These are phyloP conservation scores for Pisolithus thermaeus DNA, from an alignment of 1,284 basidiomycete genomes.

Conservation along the genomic window DNA sequence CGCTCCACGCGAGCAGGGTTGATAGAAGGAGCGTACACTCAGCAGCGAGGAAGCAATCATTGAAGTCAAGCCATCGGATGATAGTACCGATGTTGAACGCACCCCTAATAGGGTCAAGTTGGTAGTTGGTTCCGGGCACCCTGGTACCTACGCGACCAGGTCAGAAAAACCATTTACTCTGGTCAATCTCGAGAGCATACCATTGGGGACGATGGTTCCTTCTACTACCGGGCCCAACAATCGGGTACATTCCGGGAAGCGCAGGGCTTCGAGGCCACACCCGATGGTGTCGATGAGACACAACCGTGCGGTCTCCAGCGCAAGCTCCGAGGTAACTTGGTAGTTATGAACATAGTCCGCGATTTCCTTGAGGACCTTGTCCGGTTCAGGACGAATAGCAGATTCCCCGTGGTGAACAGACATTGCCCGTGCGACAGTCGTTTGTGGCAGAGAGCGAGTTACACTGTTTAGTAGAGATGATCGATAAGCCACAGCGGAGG, in stretches of 20 bases:
- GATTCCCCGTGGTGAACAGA: conserved; percentile 67
- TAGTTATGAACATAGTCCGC: conserved; percentile 85
- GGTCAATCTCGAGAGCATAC: conserved; percentile 32
- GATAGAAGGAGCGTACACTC: conserved; percentile 52
- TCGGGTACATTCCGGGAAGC: conserved; percentile 74
- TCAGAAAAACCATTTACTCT: conserved; percentile 2
- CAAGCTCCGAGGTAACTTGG: conserved; percentile 71
- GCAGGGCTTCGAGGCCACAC: conserved; percentile 78
- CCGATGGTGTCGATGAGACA: conserved; percentile 89
- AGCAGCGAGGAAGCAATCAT: conserved; percentile 86
- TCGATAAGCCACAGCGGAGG: conserved; percentile 19
- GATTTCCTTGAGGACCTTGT: conserved; percentile 81
- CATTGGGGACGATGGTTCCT: conserved; percentile 85
- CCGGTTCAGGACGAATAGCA: conserved; percentile 70
- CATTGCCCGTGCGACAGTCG: conserved; percentile 42
- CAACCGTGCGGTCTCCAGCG: conserved; percentile 80
- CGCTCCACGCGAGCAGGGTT: not conserved
- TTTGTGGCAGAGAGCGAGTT: conserved; percentile 3
- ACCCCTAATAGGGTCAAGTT: conserved; percentile 88
- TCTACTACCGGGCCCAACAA: conserved; percentile 84
- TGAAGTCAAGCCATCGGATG: conserved; percentile 93
- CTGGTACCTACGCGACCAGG: conserved; percentile 54
- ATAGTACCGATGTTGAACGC: conserved; percentile 94
- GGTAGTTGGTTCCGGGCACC: conserved; percentile 87
- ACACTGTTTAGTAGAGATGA: conserved; percentile 12